These are phyloP conservation scores for Aspergillus ostianus DNA, from an alignment of 495 filamentous ascomycete species.

Conservation along the genomic window DNA sequence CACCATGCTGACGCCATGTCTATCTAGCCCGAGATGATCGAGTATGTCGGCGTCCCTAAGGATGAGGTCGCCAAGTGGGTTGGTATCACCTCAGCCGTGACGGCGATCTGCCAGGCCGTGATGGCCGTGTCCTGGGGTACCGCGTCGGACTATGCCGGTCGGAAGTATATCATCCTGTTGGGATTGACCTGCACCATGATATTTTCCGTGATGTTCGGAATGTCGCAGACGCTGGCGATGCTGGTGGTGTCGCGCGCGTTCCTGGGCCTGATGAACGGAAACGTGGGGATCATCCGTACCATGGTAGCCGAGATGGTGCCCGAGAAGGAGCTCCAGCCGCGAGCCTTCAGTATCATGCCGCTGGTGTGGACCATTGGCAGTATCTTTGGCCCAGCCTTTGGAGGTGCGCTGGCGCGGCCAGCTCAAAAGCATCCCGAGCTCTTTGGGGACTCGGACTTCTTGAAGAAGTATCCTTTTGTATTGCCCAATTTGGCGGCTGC, in stretches of 20 bases:
- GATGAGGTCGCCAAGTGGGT: constrained; percentile 77
- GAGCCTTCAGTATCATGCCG: constrained; percentile 83
- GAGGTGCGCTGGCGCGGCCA: constrained; percentile 80
- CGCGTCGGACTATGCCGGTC: constrained; percentile 68
- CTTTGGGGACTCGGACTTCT: constrained; percentile 64
- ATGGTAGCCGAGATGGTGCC: constrained; percentile 84
- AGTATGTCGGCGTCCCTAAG: constrained; percentile 69
- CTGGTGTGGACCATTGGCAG: constrained; percentile 76
- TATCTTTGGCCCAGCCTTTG: constrained; percentile 87
- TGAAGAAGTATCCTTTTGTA: constrained; percentile 73
- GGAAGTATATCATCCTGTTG: constrained; percentile 71
- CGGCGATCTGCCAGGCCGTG: constrained; percentile 67
- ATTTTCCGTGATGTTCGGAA: constrained; percentile 70
- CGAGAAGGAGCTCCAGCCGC: constrained; percentile 75
- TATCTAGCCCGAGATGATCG: constrained; percentile 73
- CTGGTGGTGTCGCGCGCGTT: constrained; percentile 67
- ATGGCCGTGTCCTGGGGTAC: constrained; percentile 81
- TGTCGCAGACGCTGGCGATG: constrained; percentile 71
- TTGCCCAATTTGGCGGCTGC: constrained; percentile 79
- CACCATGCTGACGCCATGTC: neutral
- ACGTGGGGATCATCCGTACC: constrained; percentile 77
- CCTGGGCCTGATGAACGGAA: constrained; percentile 71
- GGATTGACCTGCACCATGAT: constrained; percentile 73
- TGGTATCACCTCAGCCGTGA: constrained; percentile 67
- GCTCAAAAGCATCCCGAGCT: constrained; percentile 63